phyloP scores from a whole-genome alignment of 2,329 filamentous ascomycete genomes.

The Aureobasidium sp. region DNA sequence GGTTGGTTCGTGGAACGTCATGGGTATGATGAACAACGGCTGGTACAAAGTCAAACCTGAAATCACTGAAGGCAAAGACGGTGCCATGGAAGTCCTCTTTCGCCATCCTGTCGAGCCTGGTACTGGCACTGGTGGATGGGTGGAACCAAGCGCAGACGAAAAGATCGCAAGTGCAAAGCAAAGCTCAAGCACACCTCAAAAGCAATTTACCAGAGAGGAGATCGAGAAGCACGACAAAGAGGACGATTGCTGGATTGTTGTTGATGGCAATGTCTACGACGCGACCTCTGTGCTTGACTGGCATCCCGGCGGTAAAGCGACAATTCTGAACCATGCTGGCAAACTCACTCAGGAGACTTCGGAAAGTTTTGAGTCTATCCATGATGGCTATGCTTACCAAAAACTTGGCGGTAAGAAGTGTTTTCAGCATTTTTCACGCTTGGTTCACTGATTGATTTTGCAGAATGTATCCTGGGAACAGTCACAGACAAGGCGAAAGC shows the following conservation, averaged over 20 bases:
- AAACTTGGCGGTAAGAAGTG: slow-evolving; percentile 34
- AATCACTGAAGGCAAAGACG: slow-evolving; percentile 26
- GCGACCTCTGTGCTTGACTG: slow-evolving; percentile 38
- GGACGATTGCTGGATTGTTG: slow-evolving; percentile 46
- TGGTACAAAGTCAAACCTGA: slow-evolving; percentile 40
- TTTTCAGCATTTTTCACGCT: not conserved
- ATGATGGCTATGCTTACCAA: slow-evolving; percentile 43
- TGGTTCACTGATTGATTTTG: not conserved
- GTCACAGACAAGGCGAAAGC: slow-evolving; percentile 42
- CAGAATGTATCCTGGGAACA: slow-evolving; percentile 42
- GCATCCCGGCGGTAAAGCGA: slow-evolving; percentile 43
- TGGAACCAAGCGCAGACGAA: slow-evolving; percentile 40
- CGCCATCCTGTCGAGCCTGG: slow-evolving; percentile 38
- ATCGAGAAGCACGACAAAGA: slow-evolving; percentile 44
- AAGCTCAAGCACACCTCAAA: slow-evolving; percentile 36
- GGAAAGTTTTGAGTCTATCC: slow-evolving; percentile 42
- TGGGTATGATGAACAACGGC: slow-evolving; percentile 50
- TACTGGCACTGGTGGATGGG: slow-evolving; percentile 38
- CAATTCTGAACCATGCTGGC: slow-evolving; percentile 43
- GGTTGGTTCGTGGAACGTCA: slow-evolving; percentile 37
- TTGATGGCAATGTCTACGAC: slow-evolving; percentile 45
- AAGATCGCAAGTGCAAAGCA: slow-evolving; percentile 38
- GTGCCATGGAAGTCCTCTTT: slow-evolving; percentile 30
- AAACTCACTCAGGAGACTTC: slow-evolving; percentile 43
- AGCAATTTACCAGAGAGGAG: slow-evolving; percentile 45